Percentiles rank a stretch among this genome's conserved stretches.
Conservation (phyloP, 441 rosid genomes). For the Brassica balearica region DNA sequence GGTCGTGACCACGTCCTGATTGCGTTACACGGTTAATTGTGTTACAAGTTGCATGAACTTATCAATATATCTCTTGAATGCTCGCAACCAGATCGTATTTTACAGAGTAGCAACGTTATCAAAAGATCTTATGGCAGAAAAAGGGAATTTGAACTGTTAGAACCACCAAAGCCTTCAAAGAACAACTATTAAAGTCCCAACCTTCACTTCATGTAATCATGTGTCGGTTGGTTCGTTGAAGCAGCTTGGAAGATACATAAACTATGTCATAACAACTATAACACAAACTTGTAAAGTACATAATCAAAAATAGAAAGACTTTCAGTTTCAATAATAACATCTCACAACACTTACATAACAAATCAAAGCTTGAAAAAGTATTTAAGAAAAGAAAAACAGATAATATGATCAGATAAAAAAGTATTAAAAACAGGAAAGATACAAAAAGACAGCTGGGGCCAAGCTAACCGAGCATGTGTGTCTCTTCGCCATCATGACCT, state of each 20-base stretch:
- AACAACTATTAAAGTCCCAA: conserved; percentile 1
- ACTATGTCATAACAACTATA: not conserved
- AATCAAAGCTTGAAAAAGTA: conserved; percentile 2
- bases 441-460: conserved; percentile 44
- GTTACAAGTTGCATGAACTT: conserved; percentile 1
- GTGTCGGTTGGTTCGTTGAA: conserved; percentile 5
- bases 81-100: conserved; percentile 1
- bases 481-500: conserved; percentile 41
- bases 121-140: not conserved
- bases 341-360: conserved; percentile 1
- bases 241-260: conserved; percentile 1
- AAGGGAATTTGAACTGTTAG: not conserved
- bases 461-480: conserved; percentile 38
- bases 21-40: not conserved
- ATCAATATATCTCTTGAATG: not conserved
- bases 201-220: conserved; percentile 2
- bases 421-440: conserved; percentile 2
- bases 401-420: conserved; percentile 1
- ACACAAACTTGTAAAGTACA: not conserved
- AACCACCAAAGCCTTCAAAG: not conserved
- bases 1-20: not conserved
- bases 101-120: not conserved
- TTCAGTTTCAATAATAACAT: not conserved
- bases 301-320: not conserved
- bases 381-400: not conserved